Conservation (phyloP, 2,329 filamentous ascomycete species). For the Xylariaceae sp. region DNA sequence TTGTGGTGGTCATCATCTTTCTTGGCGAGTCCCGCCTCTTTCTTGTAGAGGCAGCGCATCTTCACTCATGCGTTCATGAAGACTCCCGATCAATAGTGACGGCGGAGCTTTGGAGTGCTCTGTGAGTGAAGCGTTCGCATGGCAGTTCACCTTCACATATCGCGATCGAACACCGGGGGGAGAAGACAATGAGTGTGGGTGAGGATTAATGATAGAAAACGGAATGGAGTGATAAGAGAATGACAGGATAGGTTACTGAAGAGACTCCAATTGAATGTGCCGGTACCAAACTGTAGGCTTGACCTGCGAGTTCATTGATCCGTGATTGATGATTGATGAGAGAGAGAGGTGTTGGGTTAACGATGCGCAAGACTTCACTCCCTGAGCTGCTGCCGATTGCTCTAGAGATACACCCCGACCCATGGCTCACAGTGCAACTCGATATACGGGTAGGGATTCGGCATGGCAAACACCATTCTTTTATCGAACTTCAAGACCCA, state of each 20-base stretch:
- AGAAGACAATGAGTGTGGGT: background rate
- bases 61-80: conserved; percentile 30
- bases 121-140: conserved; percentile 4
- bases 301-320: background rate
- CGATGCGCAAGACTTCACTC: too few relatives aligned
- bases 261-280: background rate
- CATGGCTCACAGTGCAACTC: too few relatives aligned
- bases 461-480: too few relatives aligned
- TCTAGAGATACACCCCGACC: too few relatives aligned
- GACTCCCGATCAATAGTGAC: conserved; percentile 8
- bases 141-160: conserved; percentile 27
- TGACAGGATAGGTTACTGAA: background rate
- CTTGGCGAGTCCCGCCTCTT: conserved; percentile 53
- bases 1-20: conserved; percentile 54
- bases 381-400: too few relatives aligned
- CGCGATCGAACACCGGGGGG: conserved; percentile 9
- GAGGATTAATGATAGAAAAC: background rate
- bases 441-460: too few relatives aligned
- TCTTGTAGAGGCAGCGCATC: conserved; percentile 45
- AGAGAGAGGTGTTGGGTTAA: background rate
- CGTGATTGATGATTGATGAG: background rate
- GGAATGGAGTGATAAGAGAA: background rate
- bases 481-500: too few relatives aligned
- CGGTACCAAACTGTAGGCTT: background rate
- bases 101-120: conserved; percentile 2